Evolutionary conservation across 2,329 filamentous ascomycete genomes (phyloP).

Genomic region (Diaporthe eres): DNA sequence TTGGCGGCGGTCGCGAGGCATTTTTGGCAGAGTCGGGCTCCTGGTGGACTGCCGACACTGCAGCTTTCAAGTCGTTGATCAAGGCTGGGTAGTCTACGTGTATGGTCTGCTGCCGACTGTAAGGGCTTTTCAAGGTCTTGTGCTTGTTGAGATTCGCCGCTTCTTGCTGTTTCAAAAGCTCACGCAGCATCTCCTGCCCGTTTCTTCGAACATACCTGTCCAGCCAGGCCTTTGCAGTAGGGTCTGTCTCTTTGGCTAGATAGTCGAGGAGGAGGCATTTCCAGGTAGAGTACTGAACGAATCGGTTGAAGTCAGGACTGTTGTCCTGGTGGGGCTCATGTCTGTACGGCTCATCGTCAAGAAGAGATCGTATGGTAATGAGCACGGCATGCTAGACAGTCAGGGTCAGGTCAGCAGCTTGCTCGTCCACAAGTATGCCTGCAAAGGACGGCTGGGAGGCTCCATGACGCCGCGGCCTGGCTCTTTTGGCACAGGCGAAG

Average conservation of each 20-base stretch:
- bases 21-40: background rate
- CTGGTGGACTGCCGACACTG: background rate
- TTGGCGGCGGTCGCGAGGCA: background rate
- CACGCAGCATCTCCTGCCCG: constrained; percentile 1
- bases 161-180: background rate
- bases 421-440: background rate
- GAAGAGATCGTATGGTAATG: constrained; percentile 11
- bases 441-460: background rate
- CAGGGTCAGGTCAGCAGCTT: background rate
- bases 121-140: background rate
- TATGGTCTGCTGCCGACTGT: background rate
- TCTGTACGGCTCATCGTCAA: constrained; percentile 9
- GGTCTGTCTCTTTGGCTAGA: background rate
- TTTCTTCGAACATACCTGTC: background rate
- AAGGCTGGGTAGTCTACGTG: background rate
- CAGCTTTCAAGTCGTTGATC: background rate
- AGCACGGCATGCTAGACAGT: constrained; percentile 1
- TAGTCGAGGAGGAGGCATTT: background rate
- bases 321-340: background rate
- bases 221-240: constrained; percentile 10
- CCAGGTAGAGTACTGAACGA: constrained; percentile 1
- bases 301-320: background rate
- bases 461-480: background rate
- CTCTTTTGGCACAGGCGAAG: background rate
- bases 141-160: background rate